Base-by-base conservation (phyloP, 805 yeast species). In the Lachancea fermentati region DNA sequence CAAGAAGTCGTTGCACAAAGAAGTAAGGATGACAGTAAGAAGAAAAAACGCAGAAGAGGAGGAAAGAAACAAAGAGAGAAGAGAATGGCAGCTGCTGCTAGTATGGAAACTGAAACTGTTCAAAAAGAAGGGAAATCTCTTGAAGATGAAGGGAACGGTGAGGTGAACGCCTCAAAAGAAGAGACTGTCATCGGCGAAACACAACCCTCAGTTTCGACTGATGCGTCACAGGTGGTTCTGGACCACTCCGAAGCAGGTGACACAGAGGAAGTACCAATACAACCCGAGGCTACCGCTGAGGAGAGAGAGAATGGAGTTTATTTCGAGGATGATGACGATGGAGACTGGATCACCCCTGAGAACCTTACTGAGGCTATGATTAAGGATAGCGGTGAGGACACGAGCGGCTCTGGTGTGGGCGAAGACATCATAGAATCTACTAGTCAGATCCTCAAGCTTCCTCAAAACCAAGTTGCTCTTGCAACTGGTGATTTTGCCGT, bases 401-500 rank as follows among this genome's bases (percentile, higher is more conserved):
- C 60, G 13, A 58, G 59, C 3, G 65, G 66, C 16, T 53, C 58
- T 3, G 28, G 29, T 13, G 48, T 45, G 13, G 69, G 77, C 35
- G 73, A 62, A 25, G 58, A 65, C 11, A 64, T 66, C 13, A 54
- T 58, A 3, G 63, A 57, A 3, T 43, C 52, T 2, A 57, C 50
- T 30, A 45, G 43, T 11, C 45, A 46, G 14, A 49, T 4, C 54
- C 48, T 58, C 14, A 47, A 35, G 32, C 39, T 47, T 14, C 58
- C 64, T 14, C 50, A 65, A n/a, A 72, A 81, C 43, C 75, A 79
- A 47, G 93, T 82, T 14, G 98, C 97, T 2, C 65, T 93, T 36
- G 81, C 96, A 0, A 84, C 97, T 0, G 95, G 95, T 19, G 99
- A 93, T 76, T 93, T 91, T 67, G 97, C 99, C 2, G 86, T 91